Percentiles rank a stretch among this genome's conserved stretches.
These are phyloP conservation scores for Aspergillus flavus DNA, from an alignment of 2,329 filamentous ascomycete genomes.

Conservation along the genomic window DNA sequence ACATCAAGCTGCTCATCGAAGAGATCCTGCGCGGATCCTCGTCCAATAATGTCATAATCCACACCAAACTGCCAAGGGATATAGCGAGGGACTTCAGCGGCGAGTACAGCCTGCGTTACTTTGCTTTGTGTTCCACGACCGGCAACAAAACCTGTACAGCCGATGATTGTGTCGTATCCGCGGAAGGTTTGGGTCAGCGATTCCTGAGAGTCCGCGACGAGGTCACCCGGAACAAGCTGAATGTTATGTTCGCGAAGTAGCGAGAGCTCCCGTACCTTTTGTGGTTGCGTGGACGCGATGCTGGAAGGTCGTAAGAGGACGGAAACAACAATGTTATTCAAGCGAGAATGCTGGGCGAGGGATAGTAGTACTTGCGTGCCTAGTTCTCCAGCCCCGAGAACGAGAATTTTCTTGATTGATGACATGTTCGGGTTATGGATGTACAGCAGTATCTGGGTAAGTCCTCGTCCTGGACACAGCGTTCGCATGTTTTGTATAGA, in stretches of 20 bases:
- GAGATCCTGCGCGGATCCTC: slow-evolving; percentile 61
- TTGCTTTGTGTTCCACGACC: slow-evolving; percentile 60
- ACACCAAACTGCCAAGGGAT: slow-evolving; percentile 76
- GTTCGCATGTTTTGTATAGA: background rate
- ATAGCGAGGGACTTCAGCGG: slow-evolving; percentile 54
- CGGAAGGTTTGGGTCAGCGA: slow-evolving; percentile 49
- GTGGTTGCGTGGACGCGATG: slow-evolving; percentile 33
- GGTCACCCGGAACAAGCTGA: slow-evolving; percentile 50
- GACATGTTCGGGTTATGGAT: background rate
- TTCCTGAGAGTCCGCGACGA: slow-evolving; percentile 31
- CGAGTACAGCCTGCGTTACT: slow-evolving; percentile 58
- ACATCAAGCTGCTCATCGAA: slow-evolving; percentile 71
- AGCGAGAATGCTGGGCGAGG: slow-evolving; percentile 52
- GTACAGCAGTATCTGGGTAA: background rate
- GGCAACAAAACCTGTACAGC: slow-evolving; percentile 63
- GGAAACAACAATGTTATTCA: slow-evolving; percentile 43
- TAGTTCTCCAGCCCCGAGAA: slow-evolving; percentile 69
- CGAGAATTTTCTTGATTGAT: slow-evolving; percentile 47
- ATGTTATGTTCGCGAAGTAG: slow-evolving; percentile 28
- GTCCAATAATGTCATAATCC: slow-evolving; percentile 68
- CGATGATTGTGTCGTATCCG: slow-evolving; percentile 51
- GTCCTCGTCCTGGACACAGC: background rate
- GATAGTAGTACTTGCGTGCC: slow-evolving; percentile 59
- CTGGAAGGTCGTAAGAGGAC: slow-evolving; percentile 58
- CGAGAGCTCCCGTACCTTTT: slow-evolving; percentile 9